phyloP scores from a whole-genome alignment of 495 filamentous ascomycete genomes.

The Hypoxylon lienhwacheense region DNA sequence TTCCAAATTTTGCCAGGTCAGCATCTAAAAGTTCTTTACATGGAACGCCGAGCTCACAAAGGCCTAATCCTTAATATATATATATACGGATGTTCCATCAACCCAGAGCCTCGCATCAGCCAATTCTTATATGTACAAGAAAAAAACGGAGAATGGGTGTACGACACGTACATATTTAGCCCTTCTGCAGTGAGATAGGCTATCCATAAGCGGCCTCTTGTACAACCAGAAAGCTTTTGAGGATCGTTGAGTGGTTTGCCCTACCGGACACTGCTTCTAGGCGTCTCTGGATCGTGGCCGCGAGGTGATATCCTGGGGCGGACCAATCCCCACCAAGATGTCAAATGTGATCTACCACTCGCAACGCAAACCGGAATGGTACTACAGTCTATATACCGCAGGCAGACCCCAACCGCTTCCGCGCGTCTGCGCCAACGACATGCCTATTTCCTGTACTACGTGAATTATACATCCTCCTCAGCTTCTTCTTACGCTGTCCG shows the following conservation, averaged over 20 bases:
- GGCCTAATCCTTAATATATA: no score
- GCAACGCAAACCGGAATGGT: conserved; percentile 2
- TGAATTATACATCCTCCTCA: background rate
- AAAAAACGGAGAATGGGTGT: no score
- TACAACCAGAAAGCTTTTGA: background rate
- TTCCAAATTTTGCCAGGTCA: no score
- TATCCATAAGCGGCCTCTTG: background rate
- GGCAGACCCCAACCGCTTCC: background rate
- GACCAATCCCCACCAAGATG: conserved; percentile 1
- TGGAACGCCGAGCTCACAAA: no score
- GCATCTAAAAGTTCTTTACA: no score
- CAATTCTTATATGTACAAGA: no score
- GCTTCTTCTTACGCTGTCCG: background rate
- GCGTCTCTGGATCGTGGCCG: conserved; percentile 3
- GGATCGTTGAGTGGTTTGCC: conserved; percentile 1
- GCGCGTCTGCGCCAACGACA: conserved; percentile 1
- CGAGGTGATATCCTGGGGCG: conserved; percentile 5
- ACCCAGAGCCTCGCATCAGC: no score
- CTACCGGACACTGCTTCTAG: conserved; percentile 6
- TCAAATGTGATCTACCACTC: conserved; percentile 2
- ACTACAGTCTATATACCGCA: no score
- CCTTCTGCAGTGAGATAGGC: background rate
- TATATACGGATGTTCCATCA: no score
- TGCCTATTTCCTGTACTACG: background rate
- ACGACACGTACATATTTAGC: no score